Base-by-base conservation (phyloP, 129 eudicot genomes). In the Tagetes erecta region DNA sequence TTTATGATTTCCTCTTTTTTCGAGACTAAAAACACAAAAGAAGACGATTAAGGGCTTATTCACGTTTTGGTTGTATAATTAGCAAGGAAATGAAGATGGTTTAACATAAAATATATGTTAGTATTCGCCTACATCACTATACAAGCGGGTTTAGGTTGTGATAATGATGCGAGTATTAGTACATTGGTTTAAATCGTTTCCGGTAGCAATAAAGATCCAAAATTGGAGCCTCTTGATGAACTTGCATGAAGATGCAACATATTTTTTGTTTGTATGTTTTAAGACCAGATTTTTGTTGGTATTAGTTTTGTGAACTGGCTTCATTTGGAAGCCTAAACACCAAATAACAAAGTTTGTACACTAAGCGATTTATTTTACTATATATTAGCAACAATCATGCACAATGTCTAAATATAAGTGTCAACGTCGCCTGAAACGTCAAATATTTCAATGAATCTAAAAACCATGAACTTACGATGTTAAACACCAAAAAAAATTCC, bases 121-220 rank as follows among this genome's bases (percentile, higher is more conserved):
- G 27, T 20, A 20, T 20, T 20, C 27, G 27, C 27, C 27, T 20
- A 20, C 27, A 20, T 20, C 27, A 20, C 27, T 20, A 20, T 20
- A 58, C 2, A 14, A 53, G 53, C 36, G 79, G 39, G 39, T 67
- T 67, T 5, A 70, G 59, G 63, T 47, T 68, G 76, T 13, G 64
- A 42, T 74, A 46, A 46, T 47, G 63, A 36, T 74, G 68, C 47
- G 46, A 62, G 77, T 73, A 47, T 62, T 35, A 60, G 37, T 37
- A 20, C n/a, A 14, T 49, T 75, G 65, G 33, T 74, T 74, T 36
- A 60, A 68, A 8, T 44, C 20, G 63, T 68, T 68, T 77, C 56
- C 55, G 2, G 53, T 78, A 78, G 76, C 38, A 78, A 78, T 78
- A 78, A 78, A 77, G 75, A 77, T 77, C 60, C 55, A 55, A 76